These are phyloP conservation scores for Tylopilus rubrobrunneus DNA, from an alignment of 768 basidiomycete genomes.

Conservation along the genomic window DNA sequence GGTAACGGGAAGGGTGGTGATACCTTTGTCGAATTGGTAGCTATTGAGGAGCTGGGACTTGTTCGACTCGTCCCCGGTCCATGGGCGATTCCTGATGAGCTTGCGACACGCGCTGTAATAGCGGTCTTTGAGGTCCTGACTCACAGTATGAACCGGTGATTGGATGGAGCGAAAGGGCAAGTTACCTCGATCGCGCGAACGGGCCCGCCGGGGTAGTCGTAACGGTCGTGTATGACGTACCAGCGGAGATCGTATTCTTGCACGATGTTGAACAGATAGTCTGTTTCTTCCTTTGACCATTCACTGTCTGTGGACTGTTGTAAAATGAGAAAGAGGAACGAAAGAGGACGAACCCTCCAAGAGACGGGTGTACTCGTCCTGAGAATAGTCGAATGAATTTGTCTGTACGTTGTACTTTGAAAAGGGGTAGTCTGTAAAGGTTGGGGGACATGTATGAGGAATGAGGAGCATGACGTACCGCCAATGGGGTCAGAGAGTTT, in stretches of 20 bases:
- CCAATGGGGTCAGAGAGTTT: slow-evolving; percentile 55
- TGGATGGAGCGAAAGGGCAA: not conserved
- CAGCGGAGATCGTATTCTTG: slow-evolving; percentile 85
- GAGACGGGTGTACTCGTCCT: slow-evolving; percentile 83
- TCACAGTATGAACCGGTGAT: not conserved
- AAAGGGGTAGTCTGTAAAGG: slow-evolving; percentile 66
- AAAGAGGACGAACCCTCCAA: slow-evolving; percentile 55
- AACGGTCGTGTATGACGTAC: slow-evolving; percentile 88
- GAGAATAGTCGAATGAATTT: slow-evolving; percentile 65
- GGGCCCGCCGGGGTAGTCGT: slow-evolving; percentile 61
- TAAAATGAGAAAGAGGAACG: not conserved
- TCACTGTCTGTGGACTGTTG: slow-evolving; percentile 50
- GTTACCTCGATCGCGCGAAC: slow-evolving; percentile 67
- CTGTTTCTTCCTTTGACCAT: slow-evolving; percentile 93
- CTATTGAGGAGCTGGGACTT: slow-evolving; percentile 65
- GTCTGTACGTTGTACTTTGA: slow-evolving; percentile 76
- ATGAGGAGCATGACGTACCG: slow-evolving; percentile 39
- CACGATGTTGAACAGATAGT: slow-evolving; percentile 81
- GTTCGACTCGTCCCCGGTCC: slow-evolving; percentile 73
- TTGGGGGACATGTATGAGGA: not conserved
- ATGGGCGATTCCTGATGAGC: slow-evolving; percentile 79
- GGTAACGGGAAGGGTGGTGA: not conserved
- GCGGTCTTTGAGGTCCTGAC: slow-evolving; percentile 83
- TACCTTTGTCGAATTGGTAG: slow-evolving; percentile 88
- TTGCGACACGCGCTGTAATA: slow-evolving; percentile 92